Conservation (phyloP, 169 alveolate species). For the Plasmodium fragile region DNA sequence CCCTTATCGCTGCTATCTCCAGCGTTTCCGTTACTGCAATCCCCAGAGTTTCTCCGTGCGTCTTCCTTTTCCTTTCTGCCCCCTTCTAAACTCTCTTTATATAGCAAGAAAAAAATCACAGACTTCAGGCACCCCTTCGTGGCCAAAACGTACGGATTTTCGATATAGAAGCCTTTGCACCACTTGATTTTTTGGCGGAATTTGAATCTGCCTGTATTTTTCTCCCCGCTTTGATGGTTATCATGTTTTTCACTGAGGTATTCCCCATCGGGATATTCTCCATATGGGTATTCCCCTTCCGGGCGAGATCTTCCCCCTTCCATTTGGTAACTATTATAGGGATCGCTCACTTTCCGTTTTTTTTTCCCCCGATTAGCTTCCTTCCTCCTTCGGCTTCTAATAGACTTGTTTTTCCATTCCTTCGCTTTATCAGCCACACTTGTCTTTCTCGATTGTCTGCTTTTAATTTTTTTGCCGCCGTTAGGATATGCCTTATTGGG, state of each 20-base stretch:
- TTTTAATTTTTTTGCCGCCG: slow-evolving; percentile 1
- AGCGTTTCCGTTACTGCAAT: background rate
- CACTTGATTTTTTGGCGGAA: slow-evolving; percentile 38
- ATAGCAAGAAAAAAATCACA: slow-evolving; percentile 54
- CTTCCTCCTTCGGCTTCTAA: background rate
- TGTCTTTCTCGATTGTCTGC: background rate
- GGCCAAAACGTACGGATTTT: slow-evolving; percentile 72
- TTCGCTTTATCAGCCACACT: background rate
- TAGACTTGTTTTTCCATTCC: background rate
- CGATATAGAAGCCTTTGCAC: slow-evolving; percentile 43
- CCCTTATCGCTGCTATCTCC: background rate
- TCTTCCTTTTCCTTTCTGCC: background rate
- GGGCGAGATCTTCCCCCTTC: background rate
- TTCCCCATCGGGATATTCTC: background rate
- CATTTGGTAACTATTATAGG: background rate
- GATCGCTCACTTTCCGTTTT: background rate
- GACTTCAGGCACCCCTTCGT: slow-evolving; percentile 70
- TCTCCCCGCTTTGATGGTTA: background rate
- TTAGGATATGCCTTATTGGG: background rate
- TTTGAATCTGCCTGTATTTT: background rate
- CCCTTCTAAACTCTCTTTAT: slow-evolving; percentile 19
- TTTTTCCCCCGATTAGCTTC: background rate
- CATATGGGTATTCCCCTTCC: background rate
- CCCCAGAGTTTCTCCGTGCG: background rate
- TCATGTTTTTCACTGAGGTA: background rate